Base-by-base conservation (phyloP, 2,329 filamentous ascomycete genomes). In the Uncinocarpus reesii region DNA sequence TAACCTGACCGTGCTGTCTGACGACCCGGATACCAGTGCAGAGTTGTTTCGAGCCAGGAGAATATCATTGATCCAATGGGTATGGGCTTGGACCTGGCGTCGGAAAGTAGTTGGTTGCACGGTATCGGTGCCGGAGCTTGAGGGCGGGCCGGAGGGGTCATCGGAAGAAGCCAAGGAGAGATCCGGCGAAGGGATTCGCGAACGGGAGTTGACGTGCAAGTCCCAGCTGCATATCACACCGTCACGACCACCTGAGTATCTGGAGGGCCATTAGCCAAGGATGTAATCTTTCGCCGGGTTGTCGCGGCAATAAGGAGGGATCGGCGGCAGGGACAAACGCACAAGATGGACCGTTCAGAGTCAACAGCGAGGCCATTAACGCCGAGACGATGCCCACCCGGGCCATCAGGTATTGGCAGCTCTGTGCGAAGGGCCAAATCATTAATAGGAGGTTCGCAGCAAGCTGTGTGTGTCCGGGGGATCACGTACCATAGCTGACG, bases 221-320 rank as follows among this genome's bases (percentile, higher is more conserved):
- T 96, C 83, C 92, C 92, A 98, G 52, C 90, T 87, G 70, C 92
- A 98, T 57, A 98, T 83, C 43, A 92, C 84, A 58, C 92, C 92
- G 68, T 98, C 92, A 62, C 92, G 83, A 52, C 92, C 92, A 56
- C 87, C 92, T 38, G 92, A 95, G 70, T 96, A 98, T 60, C 89
- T 95, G 57, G 38, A 11, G 32, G n/a, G 10, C n/a, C 43, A 60
- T 56, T 61, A 56, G 49, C 48, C 46, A 42, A 31, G 16, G 16
- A 37, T n/a, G 20, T 8, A 47, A 46, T 43, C 26, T 32, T 2
- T 34, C 18, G 21, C 10, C 31, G n/a, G 21, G 31, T 5, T 42
- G 47, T 52, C 52, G 38, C 47, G 52, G 43, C 32, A 20, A 16
- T 8, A 21, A 43, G 5, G 34, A 42, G 38, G 23, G 38, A 21